Conservation (phyloP, 805 yeast species). For the Wickerhamomyces ciferrii region DNA sequence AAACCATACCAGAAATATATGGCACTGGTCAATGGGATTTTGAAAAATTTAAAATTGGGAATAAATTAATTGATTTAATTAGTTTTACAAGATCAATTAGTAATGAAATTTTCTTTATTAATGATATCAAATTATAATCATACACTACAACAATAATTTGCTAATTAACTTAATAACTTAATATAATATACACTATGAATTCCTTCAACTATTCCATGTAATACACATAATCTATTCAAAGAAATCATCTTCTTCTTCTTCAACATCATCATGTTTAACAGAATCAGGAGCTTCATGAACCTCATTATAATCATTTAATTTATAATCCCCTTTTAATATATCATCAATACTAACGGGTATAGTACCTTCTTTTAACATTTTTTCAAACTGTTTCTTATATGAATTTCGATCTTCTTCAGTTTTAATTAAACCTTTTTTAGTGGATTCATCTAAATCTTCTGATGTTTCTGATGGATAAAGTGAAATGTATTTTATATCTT, state of each 20-base stretch:
- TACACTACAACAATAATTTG: too few species aligned
- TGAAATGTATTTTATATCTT: constrained; percentile 72
- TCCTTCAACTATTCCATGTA: too few species aligned
- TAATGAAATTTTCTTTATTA: constrained; percentile 30
- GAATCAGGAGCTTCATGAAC: constrained; percentile 13
- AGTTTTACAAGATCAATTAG: constrained; percentile 36
- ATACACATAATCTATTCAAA: constrained; percentile 15
- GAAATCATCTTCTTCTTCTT: constrained; percentile 23
- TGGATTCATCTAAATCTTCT: constrained; percentile 16
- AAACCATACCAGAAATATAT: constrained; percentile 54
- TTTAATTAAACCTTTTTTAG: constrained; percentile 30
- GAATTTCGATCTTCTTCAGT: constrained; percentile 40
- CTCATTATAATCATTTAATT: constrained; percentile 12
- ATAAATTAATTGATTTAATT: constrained; percentile 44
- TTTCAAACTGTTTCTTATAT: constrained; percentile 48
- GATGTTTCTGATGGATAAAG: constrained; percentile 53
- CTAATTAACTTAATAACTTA: not conserved
- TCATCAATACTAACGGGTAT: constrained; percentile 54
- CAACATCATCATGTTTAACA: constrained; percentile 18
- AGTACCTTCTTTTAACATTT: constrained; percentile 44
- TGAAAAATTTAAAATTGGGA: constrained; percentile 38
- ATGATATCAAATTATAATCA: constrained; percentile 11
- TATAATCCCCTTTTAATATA: constrained; percentile 29
- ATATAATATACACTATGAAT: not conserved
- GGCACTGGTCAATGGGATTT: constrained; percentile 40